Percentiles rank a stretch among this genome's conserved stretches.
Conservation (phyloP, 106 monocot species). For the Iris macrosiphon region DNA sequence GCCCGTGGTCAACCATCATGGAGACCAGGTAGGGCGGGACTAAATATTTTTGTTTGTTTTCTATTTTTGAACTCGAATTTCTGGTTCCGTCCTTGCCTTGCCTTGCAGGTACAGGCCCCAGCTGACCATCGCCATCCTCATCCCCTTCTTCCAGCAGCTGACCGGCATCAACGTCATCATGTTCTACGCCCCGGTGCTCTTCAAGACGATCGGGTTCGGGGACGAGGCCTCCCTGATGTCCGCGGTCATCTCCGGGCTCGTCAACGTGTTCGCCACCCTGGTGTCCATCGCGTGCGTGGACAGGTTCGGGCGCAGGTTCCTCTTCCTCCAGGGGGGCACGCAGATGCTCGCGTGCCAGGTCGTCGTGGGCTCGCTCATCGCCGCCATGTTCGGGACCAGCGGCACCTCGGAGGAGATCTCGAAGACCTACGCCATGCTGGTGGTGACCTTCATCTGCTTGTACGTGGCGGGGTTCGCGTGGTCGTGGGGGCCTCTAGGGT, state of each 20-base stretch:
- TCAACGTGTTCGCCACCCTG: conserved; percentile 38
- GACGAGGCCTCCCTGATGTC: conserved; percentile 46
- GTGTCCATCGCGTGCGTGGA: conserved; percentile 28
- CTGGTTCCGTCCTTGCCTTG: too few relatives aligned
- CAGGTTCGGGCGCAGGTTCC: conserved; percentile 6
- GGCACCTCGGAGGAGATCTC: neutral
- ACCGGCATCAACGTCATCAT: conserved; percentile 64
- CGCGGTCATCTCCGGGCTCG: conserved; percentile 37
- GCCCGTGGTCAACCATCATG: conserved; percentile 38
- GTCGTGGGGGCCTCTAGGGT: conserved; percentile 31
- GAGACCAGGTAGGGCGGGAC: conserved; percentile 24
- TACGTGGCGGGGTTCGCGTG: conserved; percentile 23
- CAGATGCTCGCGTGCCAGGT: conserved; percentile 21
- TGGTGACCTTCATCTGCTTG: conserved; percentile 9
- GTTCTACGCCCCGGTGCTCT: conserved; percentile 61
- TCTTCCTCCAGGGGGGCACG: conserved; percentile 14
- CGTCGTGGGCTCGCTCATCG: conserved; percentile 10
- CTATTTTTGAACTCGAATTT: too few relatives aligned
- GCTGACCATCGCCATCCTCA: conserved; percentile 30
- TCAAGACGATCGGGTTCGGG: conserved; percentile 55
- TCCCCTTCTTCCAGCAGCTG: conserved; percentile 60
- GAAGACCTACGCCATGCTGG: neutral
- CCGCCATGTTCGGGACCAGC: conserved; percentile 7
- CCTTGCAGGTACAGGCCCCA: conserved; percentile 35
- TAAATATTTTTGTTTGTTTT: too few relatives aligned